phyloP scores from a whole-genome alignment of 768 basidiomycete species.

The Russula foetens region DNA sequence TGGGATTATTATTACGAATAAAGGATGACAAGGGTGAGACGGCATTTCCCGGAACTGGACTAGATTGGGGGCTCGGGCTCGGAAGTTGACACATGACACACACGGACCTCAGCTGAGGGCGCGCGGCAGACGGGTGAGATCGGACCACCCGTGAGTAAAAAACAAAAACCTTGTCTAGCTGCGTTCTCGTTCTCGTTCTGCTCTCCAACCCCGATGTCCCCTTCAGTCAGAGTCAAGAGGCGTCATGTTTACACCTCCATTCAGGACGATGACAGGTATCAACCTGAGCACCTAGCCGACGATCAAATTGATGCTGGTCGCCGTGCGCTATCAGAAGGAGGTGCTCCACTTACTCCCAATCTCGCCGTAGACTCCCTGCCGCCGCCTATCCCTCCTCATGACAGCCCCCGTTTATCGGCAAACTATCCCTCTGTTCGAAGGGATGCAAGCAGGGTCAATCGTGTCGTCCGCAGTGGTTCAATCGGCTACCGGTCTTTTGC shows the following conservation, averaged over 20 bases:
- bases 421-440: background rate
- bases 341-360: background rate
- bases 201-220: background rate
- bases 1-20: background rate
- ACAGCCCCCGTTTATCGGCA: background rate
- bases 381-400: background rate
- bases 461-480: background rate
- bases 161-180: background rate
- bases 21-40: background rate
- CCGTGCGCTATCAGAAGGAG: background rate
- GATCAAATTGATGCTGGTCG: background rate
- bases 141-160: background rate
- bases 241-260: constrained; percentile 13
- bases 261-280: background rate
- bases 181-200: background rate
- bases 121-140: background rate
- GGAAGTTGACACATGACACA: too few species aligned
- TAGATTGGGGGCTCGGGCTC: too few species aligned
- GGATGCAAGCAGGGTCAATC: constrained; percentile 8
- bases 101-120: background rate
- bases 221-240: constrained; percentile 15
- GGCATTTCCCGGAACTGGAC: too few species aligned
- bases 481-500: constrained; percentile 8
- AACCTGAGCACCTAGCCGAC: background rate
- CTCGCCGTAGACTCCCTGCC: background rate